phyloP scores from a whole-genome alignment of 1,284 basidiomycete genomes.

The Neonothopanus nambi region DNA sequence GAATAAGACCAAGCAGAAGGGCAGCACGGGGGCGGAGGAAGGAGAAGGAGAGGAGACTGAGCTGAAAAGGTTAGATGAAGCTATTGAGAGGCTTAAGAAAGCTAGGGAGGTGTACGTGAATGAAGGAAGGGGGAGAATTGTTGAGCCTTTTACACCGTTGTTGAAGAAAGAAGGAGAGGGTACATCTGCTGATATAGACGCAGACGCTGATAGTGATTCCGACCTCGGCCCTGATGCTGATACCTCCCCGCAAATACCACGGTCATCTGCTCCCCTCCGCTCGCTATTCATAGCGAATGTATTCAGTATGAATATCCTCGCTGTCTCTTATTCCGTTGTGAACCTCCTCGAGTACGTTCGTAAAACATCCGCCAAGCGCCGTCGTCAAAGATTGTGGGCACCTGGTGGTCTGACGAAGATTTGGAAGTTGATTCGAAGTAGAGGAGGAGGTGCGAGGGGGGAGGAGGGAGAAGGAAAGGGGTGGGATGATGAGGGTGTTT shows the following conservation, averaged over 20 bases:
- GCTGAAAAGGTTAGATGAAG: conserved; percentile 36
- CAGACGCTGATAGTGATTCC: background rate
- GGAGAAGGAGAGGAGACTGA: conserved; percentile 21
- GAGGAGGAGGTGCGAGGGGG: conserved; percentile 23
- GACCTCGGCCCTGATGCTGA: no score
- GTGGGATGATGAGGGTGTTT: conserved; percentile 20
- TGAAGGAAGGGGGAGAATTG: conserved; percentile 40
- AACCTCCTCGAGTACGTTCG: conserved; percentile 45
- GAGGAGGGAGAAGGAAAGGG: conserved; percentile 24
- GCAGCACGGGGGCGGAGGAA: conserved; percentile 17
- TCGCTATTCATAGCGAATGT: conserved; percentile 48
- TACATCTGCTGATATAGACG: background rate
- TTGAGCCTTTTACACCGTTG: conserved; percentile 47
- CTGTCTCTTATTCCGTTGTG: conserved; percentile 43
- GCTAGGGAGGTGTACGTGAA: conserved; percentile 42
- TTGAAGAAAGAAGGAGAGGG: conserved; percentile 17
- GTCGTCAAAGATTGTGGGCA: conserved; percentile 47
- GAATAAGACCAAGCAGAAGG: conserved; percentile 23
- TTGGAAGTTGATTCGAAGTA: conserved; percentile 34
- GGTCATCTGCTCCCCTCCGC: conserved; percentile 35
- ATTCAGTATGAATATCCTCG: conserved; percentile 45
- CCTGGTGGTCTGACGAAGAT: conserved; percentile 48
- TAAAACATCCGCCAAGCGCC: conserved; percentile 38
- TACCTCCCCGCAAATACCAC: no score
- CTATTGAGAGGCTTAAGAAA: conserved; percentile 34